Base-by-base conservation (phyloP, 2,329 filamentous ascomycete species). In the Fusarium hostae region DNA sequence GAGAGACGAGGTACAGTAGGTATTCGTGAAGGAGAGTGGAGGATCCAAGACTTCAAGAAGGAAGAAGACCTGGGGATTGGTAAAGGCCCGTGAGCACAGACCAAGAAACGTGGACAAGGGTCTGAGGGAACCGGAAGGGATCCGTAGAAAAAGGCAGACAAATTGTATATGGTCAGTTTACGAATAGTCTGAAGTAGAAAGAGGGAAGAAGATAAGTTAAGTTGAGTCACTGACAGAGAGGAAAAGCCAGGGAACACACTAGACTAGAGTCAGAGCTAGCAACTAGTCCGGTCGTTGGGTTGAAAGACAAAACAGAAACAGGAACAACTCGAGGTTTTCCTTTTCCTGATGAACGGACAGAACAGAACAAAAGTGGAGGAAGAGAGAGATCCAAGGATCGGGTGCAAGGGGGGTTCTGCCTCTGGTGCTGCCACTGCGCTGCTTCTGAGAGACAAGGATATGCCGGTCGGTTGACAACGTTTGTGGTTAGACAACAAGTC, bases 31-130 rank as follows among this genome's bases (percentile, higher is more conserved):
- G 47, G 56, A 56, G 69, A 72, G 66, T 43, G 68, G 68, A 68
- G 55, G 69, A 59, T 54, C 52, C 47, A 48, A 61, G 64, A 59
- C 68, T 45, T 65, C 39, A 63, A 58, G 50, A 52, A 64, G 40
- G 50, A 48, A 56, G 70, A 66, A 34, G 63, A 65, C 63, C 70
- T 72, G 70, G 65, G 70, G 69, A 72, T 65, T 72, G 70, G 66
- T 50, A 60, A 48, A 68, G 70, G 68, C 60, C 65, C 66, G 65
- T 63, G 70, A 70, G 70, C 54, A 63, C 66, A 58, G 70, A 63
- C 60, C 48, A 50, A 52, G 48, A 39, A 67, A 50, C 58, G 59
- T 66, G 65, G 66, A 39, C 66, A 63, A 69, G 69, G 68, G 64
- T 56, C 48, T 47, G 32, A 55, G 32, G 45, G 45, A 55, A 16